These are phyloP conservation scores for Candida glaebosa DNA, from an alignment of 805 yeast species.

Conservation along the genomic window DNA sequence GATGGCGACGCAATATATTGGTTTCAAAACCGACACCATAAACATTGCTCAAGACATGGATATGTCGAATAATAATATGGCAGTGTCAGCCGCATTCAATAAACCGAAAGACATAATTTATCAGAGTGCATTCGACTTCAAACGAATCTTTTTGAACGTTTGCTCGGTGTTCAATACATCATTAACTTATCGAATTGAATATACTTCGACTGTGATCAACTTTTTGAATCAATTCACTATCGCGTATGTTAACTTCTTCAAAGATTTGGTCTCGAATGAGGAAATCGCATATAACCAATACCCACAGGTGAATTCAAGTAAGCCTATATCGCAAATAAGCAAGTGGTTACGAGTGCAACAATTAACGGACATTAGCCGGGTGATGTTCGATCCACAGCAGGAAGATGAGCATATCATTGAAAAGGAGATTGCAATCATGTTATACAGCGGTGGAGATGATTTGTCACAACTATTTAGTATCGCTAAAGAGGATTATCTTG, in stretches of 20 bases:
- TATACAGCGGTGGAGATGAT: conserved; percentile 14
- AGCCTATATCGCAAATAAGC: conserved; percentile 23
- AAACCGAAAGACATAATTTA: conserved; percentile 19
- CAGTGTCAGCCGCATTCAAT: background rate
- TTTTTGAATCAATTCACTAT: conserved; percentile 33
- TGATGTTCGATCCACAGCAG: conserved; percentile 8
- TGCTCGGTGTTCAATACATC: conserved; percentile 61
- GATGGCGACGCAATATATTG: conserved; percentile 6
- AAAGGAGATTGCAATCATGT: conserved; percentile 27
- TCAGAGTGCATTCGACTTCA: conserved; percentile 45
- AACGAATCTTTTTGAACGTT: conserved; percentile 43
- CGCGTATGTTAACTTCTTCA: conserved; percentile 31
- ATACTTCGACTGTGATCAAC: conserved; percentile 43
- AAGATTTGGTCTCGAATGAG: conserved; percentile 33
- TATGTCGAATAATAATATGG: conserved; percentile 1
- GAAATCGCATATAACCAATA: conserved; percentile 9
- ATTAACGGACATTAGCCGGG: conserved; percentile 19
- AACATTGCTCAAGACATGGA: conserved; percentile 6
- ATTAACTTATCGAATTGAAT: conserved; percentile 51
- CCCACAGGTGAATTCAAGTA: conserved; percentile 7
- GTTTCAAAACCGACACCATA: conserved; percentile 16
- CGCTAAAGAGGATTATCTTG: conserved; percentile 52
- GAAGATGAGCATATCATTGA: conserved; percentile 10
- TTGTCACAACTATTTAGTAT: conserved; percentile 10
- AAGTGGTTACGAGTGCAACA: conserved; percentile 32